Conservation (phyloP, 176 grass and related monocot genomes). For the Metroxylon sagu region DNA sequence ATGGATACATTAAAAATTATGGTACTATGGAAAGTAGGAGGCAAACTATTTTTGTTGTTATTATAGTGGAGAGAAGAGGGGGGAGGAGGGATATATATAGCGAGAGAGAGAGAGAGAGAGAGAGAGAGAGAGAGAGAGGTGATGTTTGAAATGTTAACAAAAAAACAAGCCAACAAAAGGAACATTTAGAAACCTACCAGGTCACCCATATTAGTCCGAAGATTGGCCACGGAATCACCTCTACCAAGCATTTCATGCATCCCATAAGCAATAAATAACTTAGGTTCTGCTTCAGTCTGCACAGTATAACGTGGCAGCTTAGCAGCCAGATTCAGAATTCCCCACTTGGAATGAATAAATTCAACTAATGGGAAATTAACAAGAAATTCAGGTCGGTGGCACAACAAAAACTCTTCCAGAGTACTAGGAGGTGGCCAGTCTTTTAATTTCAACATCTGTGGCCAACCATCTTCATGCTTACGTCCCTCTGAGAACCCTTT, state of each 20-base stretch:
- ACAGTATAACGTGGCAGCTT: constrained; percentile 65
- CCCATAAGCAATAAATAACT: constrained; percentile 72
- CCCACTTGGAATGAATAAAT: constrained; percentile 95
- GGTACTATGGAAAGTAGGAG: too few species aligned
- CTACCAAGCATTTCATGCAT: constrained; percentile 34
- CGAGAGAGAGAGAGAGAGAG: too few species aligned
- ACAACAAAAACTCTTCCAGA: constrained; percentile 77
- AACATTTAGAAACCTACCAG: constrained; percentile 43
- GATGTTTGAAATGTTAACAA: too few species aligned
- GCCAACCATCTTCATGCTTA: constrained; percentile 27
- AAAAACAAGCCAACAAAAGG: neutral
- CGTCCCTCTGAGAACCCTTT: constrained; percentile 71
- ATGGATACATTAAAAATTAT: too few species aligned
- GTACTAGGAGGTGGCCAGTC: constrained; percentile 61
- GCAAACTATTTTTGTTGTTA: too few species aligned
- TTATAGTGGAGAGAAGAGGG: too few species aligned
- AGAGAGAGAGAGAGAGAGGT: too few species aligned
- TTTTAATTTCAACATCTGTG: constrained; percentile 71
- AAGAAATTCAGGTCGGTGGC: constrained; percentile 89
- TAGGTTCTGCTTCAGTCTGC: constrained; percentile 68
- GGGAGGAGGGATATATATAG: too few species aligned
- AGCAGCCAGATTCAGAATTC: constrained; percentile 78
- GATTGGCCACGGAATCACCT: constrained; percentile 54
- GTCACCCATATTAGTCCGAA: constrained; percentile 81
- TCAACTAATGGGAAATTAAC: constrained; percentile 94